Percentiles rank a stretch among this genome's conserved stretches.
These are phyloP conservation scores for Aspergillus hiratsukae DNA, from an alignment of 2,329 filamentous ascomycete species.

Conservation along the genomic window DNA sequence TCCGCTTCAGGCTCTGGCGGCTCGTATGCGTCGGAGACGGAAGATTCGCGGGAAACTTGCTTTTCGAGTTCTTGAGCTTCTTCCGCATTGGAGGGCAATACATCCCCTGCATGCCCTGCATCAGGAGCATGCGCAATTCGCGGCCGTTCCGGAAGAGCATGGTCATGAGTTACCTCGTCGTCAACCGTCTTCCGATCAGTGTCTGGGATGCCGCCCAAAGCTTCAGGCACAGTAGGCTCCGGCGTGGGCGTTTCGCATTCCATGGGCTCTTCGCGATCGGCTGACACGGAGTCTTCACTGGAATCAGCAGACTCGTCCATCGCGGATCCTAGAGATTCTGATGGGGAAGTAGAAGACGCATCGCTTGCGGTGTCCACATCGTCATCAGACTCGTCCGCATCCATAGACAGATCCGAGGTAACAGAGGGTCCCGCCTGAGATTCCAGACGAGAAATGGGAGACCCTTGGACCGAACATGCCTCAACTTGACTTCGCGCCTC, in stretches of 20 bases:
- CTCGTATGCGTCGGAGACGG: constrained; percentile 52
- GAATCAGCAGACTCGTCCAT: constrained; percentile 35
- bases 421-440: background rate
- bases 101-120: constrained; percentile 6
- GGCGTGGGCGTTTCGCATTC: constrained; percentile 1
- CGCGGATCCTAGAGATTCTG: constrained; percentile 29
- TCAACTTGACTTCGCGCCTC: background rate
- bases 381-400: constrained; percentile 8
- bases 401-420: constrained; percentile 5
- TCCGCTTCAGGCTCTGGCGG: constrained; percentile 44
- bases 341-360: constrained; percentile 19
- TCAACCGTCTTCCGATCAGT: constrained; percentile 5
- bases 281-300: constrained; percentile 14
- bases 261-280: constrained; percentile 11
- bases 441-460: background rate
- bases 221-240: background rate
- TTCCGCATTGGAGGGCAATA: constrained; percentile 3
- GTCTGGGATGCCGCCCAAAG: background rate
- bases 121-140: constrained; percentile 1
- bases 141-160: constrained; percentile 9
- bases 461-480: background rate
- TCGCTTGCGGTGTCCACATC: constrained; percentile 9
- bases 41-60: constrained; percentile 24
- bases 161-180: background rate
- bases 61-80: constrained; percentile 8